A percentile compares a stretch with the other conserved stretches of the same genome.
These are phyloP conservation scores for Carex littledalei DNA, from an alignment of 176 grass and related monocot genomes.

Conservation along the genomic window DNA sequence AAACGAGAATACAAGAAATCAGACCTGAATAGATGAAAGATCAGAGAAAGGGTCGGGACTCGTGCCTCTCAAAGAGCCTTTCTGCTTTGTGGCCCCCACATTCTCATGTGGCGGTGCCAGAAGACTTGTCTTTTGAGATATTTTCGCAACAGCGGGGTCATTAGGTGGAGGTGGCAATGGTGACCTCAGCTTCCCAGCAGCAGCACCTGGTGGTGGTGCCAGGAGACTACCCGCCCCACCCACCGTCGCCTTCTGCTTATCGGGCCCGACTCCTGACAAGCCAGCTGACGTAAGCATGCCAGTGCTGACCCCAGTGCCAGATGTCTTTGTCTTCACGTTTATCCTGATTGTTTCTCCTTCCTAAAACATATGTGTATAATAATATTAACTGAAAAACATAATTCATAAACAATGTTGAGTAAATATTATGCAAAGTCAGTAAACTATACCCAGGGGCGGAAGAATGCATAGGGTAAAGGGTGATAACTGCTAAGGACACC, in stretches of 20 bases:
- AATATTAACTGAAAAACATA: slow-evolving; percentile 14
- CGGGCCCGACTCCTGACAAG: slow-evolving; percentile 43
- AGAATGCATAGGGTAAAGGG: too few species aligned
- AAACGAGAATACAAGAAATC: slow-evolving; percentile 16
- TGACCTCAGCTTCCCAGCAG: slow-evolving; percentile 68
- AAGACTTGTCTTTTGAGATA: slow-evolving; percentile 33
- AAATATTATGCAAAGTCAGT: neutral
- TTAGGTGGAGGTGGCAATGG: slow-evolving; percentile 94
- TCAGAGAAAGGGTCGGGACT: slow-evolving; percentile 63
- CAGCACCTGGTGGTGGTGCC: slow-evolving; percentile 60
- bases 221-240: slow-evolving; percentile 38
- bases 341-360: slow-evolving; percentile 99
- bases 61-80: slow-evolving; percentile 41
- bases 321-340: slow-evolving; percentile 90
- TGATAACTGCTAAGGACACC: too few species aligned
- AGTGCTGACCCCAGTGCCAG: slow-evolving; percentile 32
- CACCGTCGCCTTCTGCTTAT: slow-evolving; percentile 40
- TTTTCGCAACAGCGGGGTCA: slow-evolving; percentile 69
- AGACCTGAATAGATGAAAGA: slow-evolving; percentile 88
- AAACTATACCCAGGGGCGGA: neutral
- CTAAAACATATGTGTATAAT: slow-evolving; percentile 33
- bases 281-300: slow-evolving; percentile 79
- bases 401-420: neutral
- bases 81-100: slow-evolving; percentile 29
- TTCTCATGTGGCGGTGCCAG: slow-evolving; percentile 27